Conservation (phyloP, 177 flowering plant species). For the Tripterygium wilfordii region DNA sequence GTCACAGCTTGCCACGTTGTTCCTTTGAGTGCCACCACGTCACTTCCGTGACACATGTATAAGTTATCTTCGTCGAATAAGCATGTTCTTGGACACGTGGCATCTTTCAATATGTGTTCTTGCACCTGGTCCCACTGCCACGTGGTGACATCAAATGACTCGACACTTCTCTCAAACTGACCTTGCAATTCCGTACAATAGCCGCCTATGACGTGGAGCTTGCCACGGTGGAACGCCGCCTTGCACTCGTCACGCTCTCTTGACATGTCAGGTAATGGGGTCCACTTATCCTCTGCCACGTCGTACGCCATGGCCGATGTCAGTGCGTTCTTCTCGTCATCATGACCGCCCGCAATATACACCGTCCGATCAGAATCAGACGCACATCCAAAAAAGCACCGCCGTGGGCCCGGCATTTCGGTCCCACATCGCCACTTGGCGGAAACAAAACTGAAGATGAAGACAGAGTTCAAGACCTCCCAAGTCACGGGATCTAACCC, state of each 20-base stretch:
- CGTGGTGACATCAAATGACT: conserved; percentile 35
- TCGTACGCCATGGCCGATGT: conserved; percentile 53
- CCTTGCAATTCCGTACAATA: conserved; percentile 59
- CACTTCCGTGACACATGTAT: conserved; percentile 28
- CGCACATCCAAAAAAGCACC: conserved; percentile 60
- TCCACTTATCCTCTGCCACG: conserved; percentile 52
- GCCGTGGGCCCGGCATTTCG: conserved; percentile 48
- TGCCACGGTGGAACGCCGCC: conserved; percentile 43
- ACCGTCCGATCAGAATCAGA: conserved; percentile 42
- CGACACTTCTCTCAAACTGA: conserved; percentile 38
- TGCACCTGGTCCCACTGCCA: conserved; percentile 38
- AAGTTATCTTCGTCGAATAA: conserved; percentile 16
- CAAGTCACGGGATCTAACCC: conserved; percentile 57
- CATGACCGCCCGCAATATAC: conserved; percentile 78
- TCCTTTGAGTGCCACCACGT: conserved; percentile 15
- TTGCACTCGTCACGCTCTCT: conserved; percentile 63
- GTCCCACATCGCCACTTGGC: conserved; percentile 61
- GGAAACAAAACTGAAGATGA: conserved; percentile 39
- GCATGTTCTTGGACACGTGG: conserved; percentile 43
- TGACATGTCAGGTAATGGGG: conserved; percentile 53
- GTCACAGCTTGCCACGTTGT: conserved; percentile 36
- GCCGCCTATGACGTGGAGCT: conserved; percentile 67
- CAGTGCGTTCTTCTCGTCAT: conserved; percentile 59
- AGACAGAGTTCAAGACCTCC: conserved; percentile 29
- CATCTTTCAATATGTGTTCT: conserved; percentile 22